phyloP scores from a whole-genome alignment of 148 eudicot species.

The Camellia granthamiana region DNA sequence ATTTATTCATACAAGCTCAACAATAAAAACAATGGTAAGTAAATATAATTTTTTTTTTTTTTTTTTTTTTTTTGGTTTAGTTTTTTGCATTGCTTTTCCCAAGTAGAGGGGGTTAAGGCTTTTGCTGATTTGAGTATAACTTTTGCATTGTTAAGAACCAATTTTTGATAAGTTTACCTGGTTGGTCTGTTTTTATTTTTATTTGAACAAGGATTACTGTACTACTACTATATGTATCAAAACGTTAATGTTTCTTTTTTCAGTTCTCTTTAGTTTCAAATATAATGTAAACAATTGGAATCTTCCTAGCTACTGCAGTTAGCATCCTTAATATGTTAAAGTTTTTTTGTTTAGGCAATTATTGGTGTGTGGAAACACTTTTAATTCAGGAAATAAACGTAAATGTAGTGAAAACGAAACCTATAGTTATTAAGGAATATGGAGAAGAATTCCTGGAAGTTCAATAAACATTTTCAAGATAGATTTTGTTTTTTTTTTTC shows the following conservation, averaged over 20 bases:
- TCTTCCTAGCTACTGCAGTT: background rate
- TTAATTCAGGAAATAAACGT: background rate
- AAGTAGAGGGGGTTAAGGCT: background rate
- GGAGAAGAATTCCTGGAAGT: background rate
- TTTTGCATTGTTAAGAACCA: constrained; percentile 3
- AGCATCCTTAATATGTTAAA: background rate
- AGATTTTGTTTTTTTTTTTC: background rate
- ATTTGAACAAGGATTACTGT: background rate
- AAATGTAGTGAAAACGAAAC: background rate
- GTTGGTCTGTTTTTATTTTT: background rate
- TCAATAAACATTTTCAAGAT: background rate
- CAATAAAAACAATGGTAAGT: background rate
- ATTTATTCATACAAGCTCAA: background rate
- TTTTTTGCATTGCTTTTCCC: background rate
- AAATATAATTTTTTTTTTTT: background rate
- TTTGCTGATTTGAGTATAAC: background rate
- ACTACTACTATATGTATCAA: background rate
- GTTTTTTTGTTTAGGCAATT: background rate
- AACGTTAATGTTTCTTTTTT: background rate
- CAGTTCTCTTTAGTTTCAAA: background rate
- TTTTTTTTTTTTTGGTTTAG: background rate
- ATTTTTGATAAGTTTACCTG: background rate
- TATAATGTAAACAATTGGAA: background rate
- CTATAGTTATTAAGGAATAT: background rate
- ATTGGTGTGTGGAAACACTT: background rate